Percentiles rank a stretch among this genome's conserved stretches.
Conservation (phyloP, 2,329 filamentous ascomycete genomes). For the Colletotrichum tofieldiae region DNA sequence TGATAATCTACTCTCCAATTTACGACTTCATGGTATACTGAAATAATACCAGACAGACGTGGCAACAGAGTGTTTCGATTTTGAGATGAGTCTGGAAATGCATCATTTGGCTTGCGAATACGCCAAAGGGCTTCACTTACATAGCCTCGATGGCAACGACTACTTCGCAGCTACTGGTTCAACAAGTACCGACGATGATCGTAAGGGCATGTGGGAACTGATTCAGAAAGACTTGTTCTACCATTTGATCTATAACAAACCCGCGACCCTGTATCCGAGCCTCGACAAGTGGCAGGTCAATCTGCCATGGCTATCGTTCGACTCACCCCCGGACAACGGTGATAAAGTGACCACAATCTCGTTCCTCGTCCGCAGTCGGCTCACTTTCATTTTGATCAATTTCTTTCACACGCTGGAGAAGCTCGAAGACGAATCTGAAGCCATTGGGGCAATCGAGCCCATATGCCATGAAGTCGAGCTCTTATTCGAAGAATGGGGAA, state of each 20-base stretch:
- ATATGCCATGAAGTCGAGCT: constrained; percentile 49
- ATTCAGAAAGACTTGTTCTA: constrained; percentile 53
- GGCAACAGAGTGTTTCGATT: constrained; percentile 51
- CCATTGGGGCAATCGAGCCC: constrained; percentile 23
- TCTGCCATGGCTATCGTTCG: constrained; percentile 50
- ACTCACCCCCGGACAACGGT: constrained; percentile 43
- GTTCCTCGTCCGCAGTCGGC: constrained; percentile 50
- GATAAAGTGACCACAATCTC: constrained; percentile 46
- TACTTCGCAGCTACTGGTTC: constrained; percentile 25
- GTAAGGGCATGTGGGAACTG: constrained; percentile 52
- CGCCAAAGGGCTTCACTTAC: constrained; percentile 50
- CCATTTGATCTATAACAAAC: constrained; percentile 51
- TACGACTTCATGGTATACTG: fast-evolving
- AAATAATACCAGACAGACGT: constrained; percentile 46
- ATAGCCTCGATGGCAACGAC: constrained; percentile 50
- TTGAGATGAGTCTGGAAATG: constrained; percentile 51
- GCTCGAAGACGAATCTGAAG: constrained; percentile 10
- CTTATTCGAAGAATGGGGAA: constrained; percentile 49
- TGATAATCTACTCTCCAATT: not conserved
- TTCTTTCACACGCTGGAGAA: constrained; percentile 46
- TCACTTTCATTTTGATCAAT: constrained; percentile 50
- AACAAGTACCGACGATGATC: constrained; percentile 45
- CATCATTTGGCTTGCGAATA: constrained; percentile 51
- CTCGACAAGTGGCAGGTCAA: constrained; percentile 52
- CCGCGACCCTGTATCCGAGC: constrained; percentile 47